These are phyloP conservation scores for Suillus paluster DNA, from an alignment of 768 basidiomycete species.

Conservation along the genomic window DNA sequence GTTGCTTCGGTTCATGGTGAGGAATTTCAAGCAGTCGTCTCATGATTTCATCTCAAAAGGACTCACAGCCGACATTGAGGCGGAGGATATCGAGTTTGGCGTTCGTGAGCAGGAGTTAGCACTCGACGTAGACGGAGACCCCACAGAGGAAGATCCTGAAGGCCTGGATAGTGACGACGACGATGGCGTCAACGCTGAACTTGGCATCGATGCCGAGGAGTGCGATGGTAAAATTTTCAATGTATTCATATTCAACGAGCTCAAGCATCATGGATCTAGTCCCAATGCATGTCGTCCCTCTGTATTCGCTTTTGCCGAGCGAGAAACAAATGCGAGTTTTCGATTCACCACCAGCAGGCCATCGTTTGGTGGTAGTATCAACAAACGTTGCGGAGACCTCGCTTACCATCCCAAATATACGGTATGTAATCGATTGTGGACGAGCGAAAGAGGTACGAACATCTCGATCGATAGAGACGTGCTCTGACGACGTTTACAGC, in stretches of 20 bases:
- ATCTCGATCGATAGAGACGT: background rate
- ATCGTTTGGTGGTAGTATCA: constrained; percentile 89
- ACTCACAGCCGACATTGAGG: constrained; percentile 69
- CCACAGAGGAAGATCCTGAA: constrained; percentile 70
- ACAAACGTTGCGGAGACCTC: constrained; percentile 98
- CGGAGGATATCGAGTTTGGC: constrained; percentile 81
- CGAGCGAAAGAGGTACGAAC: constrained; percentile 84
- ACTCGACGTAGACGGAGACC: constrained; percentile 67
- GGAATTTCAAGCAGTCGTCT: background rate
- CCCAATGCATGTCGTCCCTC: constrained; percentile 92
- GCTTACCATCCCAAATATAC: constrained; percentile 94
- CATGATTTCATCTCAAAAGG: background rate
- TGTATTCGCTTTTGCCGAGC: constrained; percentile 91
- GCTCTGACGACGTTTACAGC: constrained; percentile 44
- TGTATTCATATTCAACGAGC: constrained; percentile 6
- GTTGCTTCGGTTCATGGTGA: constrained; percentile 26
- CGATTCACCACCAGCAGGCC: constrained; percentile 75
- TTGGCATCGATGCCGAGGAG: constrained; percentile 67
- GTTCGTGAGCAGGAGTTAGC: constrained; percentile 53
- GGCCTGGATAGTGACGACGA: constrained; percentile 79
- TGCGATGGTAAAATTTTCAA: constrained; percentile 56
- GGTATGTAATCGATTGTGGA: constrained; percentile 97
- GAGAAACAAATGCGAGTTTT: constrained; percentile 98
- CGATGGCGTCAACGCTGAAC: constrained; percentile 49
- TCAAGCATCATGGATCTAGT: constrained; percentile 45